These are phyloP conservation scores for Arthrobotrys megalospora DNA, from an alignment of 2,329 filamentous ascomycete species.

Conservation along the genomic window DNA sequence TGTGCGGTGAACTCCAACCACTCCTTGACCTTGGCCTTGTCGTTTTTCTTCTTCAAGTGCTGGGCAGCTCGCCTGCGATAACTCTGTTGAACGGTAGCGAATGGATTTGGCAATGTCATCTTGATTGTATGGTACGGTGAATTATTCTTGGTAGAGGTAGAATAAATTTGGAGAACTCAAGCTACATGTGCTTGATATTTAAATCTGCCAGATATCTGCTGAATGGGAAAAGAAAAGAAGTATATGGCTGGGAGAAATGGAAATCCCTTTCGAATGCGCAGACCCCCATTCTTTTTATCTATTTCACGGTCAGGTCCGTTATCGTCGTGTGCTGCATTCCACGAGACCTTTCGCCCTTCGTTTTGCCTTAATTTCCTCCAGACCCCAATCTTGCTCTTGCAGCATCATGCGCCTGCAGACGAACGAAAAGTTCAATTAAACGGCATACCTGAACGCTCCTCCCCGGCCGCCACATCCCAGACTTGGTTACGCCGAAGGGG, in stretches of 20 bases:
- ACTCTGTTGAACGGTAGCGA: conserved; percentile 44
- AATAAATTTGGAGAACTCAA: not conserved
- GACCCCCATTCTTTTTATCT: conserved; percentile 30
- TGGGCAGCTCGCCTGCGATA: conserved; percentile 50
- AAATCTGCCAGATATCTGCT: not conserved
- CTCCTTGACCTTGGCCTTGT: conserved; percentile 51
- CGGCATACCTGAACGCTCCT: not conserved
- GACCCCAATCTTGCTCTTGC: conserved; percentile 10
- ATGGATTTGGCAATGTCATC: conserved; percentile 52
- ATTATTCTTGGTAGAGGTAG: not conserved
- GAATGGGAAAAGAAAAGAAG: not conserved
- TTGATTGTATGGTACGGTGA: conserved; percentile 18
- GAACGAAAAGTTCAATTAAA: conserved; percentile 6
- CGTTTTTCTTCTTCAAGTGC: conserved; percentile 48
- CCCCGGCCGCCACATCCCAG: conserved; percentile 25
- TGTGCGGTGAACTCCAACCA: conserved; percentile 54
- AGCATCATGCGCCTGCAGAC: conserved; percentile 19
- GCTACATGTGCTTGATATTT: conserved; percentile 6
- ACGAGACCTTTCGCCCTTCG: not conserved
- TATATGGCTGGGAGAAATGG: not conserved
- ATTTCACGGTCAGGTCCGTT: not conserved
- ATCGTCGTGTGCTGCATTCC: conserved; percentile 29
- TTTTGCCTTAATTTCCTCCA: conserved; percentile 1
- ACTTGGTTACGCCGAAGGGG: conserved; percentile 37
- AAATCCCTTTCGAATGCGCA: conserved; percentile 24